Conservation (phyloP, 208 protist genomes). For the Leptomonas seymouri region DNA sequence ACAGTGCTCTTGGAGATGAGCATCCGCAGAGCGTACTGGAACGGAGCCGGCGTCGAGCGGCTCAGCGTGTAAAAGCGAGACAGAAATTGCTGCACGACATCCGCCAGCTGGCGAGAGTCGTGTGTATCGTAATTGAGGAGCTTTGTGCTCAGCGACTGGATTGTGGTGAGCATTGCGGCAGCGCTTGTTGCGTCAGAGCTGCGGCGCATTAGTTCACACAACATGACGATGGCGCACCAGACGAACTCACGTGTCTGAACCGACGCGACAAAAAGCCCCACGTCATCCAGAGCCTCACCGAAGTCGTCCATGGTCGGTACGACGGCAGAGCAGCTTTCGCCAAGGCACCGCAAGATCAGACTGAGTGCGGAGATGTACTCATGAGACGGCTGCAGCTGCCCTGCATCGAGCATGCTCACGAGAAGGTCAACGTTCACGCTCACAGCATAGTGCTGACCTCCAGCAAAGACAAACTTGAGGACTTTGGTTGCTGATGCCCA, state of each 20-base stretch:
- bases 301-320: slow-evolving; percentile 17
- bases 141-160: slow-evolving; percentile 22
- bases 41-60: slow-evolving; percentile 17
- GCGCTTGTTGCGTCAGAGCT: slow-evolving; percentile 17
- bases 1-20: slow-evolving; percentile 7
- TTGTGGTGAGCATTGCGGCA: slow-evolving; percentile 14
- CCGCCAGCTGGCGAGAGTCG: slow-evolving; percentile 9
- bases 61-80: slow-evolving; percentile 29
- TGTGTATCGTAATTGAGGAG: slow-evolving; percentile 6
- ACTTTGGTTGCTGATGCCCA: slow-evolving; percentile 38
- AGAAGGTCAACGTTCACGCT: slow-evolving; percentile 35
- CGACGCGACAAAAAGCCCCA: slow-evolving; percentile 20
- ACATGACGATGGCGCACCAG: slow-evolving; percentile 29
- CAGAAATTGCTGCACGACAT: slow-evolving; percentile 23
- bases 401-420: slow-evolving; percentile 15
- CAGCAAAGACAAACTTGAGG: slow-evolving; percentile 23
- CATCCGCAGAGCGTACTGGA: slow-evolving; percentile 21
- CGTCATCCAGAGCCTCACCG: slow-evolving; percentile 22
- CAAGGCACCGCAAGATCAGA: slow-evolving; percentile 26
- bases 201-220: slow-evolving; percentile 24
- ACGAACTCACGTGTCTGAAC: slow-evolving; percentile 25
- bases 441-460: slow-evolving; percentile 32
- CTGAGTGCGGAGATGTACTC: slow-evolving; percentile 24
- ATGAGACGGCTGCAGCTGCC: slow-evolving; percentile 1
- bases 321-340: slow-evolving; percentile 16